Evolutionary conservation across 2,329 filamentous ascomycete species (phyloP).

Genomic region (Venturia asperata): DNA sequence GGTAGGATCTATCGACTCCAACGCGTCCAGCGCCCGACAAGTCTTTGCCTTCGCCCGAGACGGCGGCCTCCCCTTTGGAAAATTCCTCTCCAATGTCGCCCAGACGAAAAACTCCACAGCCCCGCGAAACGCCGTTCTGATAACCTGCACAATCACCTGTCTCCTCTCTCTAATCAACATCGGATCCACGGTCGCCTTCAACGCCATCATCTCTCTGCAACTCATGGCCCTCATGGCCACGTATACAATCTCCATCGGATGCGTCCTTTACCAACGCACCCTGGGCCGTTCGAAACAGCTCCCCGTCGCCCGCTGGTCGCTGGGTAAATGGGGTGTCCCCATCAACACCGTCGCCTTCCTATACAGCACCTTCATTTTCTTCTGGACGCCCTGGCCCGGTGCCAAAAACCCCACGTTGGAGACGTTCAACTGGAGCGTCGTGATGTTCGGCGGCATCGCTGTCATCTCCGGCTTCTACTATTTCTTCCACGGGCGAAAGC

Average conservation of each 20-base stretch:
- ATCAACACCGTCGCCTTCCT: constrained; percentile 33
- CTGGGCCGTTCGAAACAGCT: constrained; percentile 23
- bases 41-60: constrained; percentile 28
- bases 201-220: constrained; percentile 34
- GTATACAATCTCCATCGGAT: constrained; percentile 30
- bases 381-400: constrained; percentile 35
- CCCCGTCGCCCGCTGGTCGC: constrained; percentile 30
- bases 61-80: constrained; percentile 26
- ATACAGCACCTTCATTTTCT: constrained; percentile 31
- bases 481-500: constrained; percentile 12
- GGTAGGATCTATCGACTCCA: constrained; percentile 26
- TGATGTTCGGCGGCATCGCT: constrained; percentile 20
- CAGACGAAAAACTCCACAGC: constrained; percentile 20
- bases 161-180: constrained; percentile 38
- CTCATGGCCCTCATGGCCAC: constrained; percentile 29
- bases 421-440: constrained; percentile 23
- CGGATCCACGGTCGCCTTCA: constrained; percentile 35
- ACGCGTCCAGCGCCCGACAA: constrained; percentile 25
- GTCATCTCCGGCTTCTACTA: constrained; percentile 19
- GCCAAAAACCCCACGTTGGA: constrained; percentile 20
- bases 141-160: constrained; percentile 28
- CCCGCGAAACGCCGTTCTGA: constrained; percentile 25
- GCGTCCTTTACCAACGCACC: constrained; percentile 28
- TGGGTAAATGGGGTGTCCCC: constrained; percentile 33
- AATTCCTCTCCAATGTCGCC: constrained; percentile 26